Evolutionary conservation across 176 grass and related monocot genomes (phyloP), one percentile per base, ranked within the genome.

Genomic region (Ensete ventricosum): DNA sequence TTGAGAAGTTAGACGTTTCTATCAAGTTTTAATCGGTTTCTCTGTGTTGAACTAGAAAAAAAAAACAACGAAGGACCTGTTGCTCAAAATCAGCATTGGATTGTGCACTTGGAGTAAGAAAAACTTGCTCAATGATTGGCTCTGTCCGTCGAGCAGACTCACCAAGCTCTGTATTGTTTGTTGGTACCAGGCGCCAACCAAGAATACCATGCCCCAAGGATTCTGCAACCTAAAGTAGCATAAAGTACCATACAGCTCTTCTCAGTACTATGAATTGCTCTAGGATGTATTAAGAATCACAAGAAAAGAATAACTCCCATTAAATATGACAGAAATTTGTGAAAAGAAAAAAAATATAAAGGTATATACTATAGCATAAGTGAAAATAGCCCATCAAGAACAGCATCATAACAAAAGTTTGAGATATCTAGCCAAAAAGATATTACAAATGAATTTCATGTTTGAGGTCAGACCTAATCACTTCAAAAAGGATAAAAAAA

Each of bases 71-170:
- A 68, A 72, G 70, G 27, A 99, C 96, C 91, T 99, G 91, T 80
- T 95, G 91, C 81, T 99, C 96, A 52, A 99, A 86, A 71, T 91
- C 82, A 0, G 78, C 76, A 71, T 76, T 76, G 17, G 95, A 89
- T 53, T 60, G 79, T 64, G 81, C 64, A 82, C 88, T 99, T 84
- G 78, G 89, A 50, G 81, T 89, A 73, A 99, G 58, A 54, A 91
- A 99, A 64, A 91, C 91, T 81, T 99, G 96, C 54, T 99, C 88
- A 67, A 99, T 91, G 14, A 84, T 66, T 54, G 91, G 96, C 79
- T 99, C 96, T 1, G 91, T 99, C 19, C 77, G 74, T 17, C 85
- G 34, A 25, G 91, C 96, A 77, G 96, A 88, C 74, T 89, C 70
- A 75, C 96, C 96, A 79, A 99, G 79, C 78, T 87, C 91, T 21